Evolutionary conservation across 1,284 basidiomycete species (phyloP), one percentile per base, ranked within the genome.

Genomic region (Ceratobasidium papillatum): DNA sequence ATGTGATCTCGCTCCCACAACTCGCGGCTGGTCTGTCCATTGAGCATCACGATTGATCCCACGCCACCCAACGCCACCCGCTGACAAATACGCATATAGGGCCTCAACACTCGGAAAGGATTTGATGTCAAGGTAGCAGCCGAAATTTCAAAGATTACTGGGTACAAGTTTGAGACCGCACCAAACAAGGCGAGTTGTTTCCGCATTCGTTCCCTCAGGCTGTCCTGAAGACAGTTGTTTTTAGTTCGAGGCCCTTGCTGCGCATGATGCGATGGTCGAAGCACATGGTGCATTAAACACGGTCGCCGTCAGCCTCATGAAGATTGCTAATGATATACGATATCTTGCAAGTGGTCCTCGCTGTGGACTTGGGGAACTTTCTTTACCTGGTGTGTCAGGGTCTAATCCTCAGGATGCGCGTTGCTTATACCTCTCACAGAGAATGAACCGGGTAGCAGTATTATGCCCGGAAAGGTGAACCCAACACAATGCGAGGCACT

Each of bases 381-480:
- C 88, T 80, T 85, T 99, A 75, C 98, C 98, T 17, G 68, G 68
- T 59, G 36, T 17, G 14, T 62, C 38, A 25, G 25, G 11, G 1
- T n/a, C 17, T 36, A 19, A 1, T 4, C n/a, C 34, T 12, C n/a
- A 54, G 2, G 5, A 8, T 22, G 38, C n/a, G n/a, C 32, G n/a
- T 38, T 22, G 9, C 27, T 12, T 41, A 41, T 11, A 27, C 34
- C 12, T 22, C 22, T 36, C 22, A n/a, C 22, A 25, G 98, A 99
- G 85, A 99, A 99, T 83, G 98, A 99, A 84, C 98, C 98, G 56
- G 98, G 98, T 75, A 98, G 95, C 81, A 98, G 95, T 77, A 99
- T 99, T 85, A 99, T 99, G 98, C 98, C 98, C 25, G 98, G 98
- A 77, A 99, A 99, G 85, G 98, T 99, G 75, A 99, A 99, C 86